Evolutionary conservation across 1,284 basidiomycete species (phyloP), one percentile per base, ranked within the genome.

Genomic region (Tetrapyrgos nigripes): DNA sequence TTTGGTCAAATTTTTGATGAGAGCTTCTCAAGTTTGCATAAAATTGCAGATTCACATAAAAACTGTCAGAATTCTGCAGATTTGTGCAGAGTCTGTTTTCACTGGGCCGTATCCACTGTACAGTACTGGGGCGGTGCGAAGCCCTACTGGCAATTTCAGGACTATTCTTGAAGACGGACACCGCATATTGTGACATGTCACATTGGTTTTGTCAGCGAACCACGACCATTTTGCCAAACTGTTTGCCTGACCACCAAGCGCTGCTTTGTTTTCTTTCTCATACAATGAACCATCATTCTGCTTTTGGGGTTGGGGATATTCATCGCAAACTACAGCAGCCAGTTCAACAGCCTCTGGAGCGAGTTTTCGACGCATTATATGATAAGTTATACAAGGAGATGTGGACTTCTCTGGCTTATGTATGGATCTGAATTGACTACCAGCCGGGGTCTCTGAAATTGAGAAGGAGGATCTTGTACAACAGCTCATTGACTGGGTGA

Each of bases 221-320:
- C n/a, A n/a, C n/a, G n/a, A n/a, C n/a, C n/a, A n/a, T n/a, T n/a
- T n/a, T n/a, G n/a, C n/a, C n/a, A n/a, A n/a, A n/a, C n/a, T n/a
- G n/a, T n/a, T n/a, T n/a, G n/a, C n/a, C n/a, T n/a, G 37, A 9
- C 37, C 37, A n/a, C 17, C 37, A 40, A 4, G 37, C 5, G 13
- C 37, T 40, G 14, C 37, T 40, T 17, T n/a, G 17, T 40, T n/a
- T 40, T 11, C 37, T 40, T 40, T 17, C 37, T 17, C 14, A 5
- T n/a, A n/a, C 23, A 17, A 59, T 59, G 57, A 59, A 31, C 35
- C 53, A 50, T 35, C 33, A 50, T 26, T 47, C 57, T 33, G 58
- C 58, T 19, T 4, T 13, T 28, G 45, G 31, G 11, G 31, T 59
- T 21, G 52, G 52, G 9, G 31, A 50, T 35, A 44, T 55, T 40